Evolutionary conservation across 176 grass and related monocot genomes (phyloP).

Genomic region (Pharus latifolius): DNA sequence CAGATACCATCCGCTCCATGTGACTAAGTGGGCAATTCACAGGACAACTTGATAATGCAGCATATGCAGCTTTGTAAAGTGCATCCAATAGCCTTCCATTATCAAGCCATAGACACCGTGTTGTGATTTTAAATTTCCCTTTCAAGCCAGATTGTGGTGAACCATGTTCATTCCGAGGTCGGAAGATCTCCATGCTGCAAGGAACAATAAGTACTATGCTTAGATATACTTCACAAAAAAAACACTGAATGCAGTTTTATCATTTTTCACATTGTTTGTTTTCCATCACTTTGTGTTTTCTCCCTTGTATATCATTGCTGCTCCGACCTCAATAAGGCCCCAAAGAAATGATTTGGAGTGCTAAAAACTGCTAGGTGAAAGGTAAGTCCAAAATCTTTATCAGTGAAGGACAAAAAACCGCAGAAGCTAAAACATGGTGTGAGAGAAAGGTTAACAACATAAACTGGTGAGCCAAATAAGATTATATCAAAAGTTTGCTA

Average conservation of each 20-base stretch:
- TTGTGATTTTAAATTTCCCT: slow-evolving; percentile 94
- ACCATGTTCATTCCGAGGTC: slow-evolving; percentile 51
- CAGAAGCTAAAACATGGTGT: too few relatives aligned
- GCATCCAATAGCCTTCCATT: slow-evolving; percentile 85
- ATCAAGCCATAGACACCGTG: slow-evolving; percentile 93
- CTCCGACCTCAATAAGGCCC: too few relatives aligned
- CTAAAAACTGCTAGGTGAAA: too few relatives aligned
- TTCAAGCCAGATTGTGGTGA: slow-evolving; percentile 57
- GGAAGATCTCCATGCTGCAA: slow-evolving; percentile 87
- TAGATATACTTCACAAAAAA: background rate
- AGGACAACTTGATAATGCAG: slow-evolving; percentile 88
- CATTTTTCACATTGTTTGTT: background rate
- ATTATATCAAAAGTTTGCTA: too few relatives aligned
- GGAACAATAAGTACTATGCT: slow-evolving; percentile 1
- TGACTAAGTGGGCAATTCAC: slow-evolving; percentile 77
- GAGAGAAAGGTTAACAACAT: too few relatives aligned
- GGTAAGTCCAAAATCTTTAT: too few relatives aligned
- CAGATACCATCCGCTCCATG: slow-evolving; percentile 83
- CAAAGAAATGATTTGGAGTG: too few relatives aligned
- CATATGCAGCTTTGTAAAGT: slow-evolving; percentile 80
- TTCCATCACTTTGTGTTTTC: too few relatives aligned
- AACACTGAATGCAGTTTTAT: background rate
- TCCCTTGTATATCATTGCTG: too few relatives aligned
- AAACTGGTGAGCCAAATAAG: too few relatives aligned
- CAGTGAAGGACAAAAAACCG: too few relatives aligned